Conservation (phyloP, 2,329 filamentous ascomycete species). For the Aureobasidium melanogenum region DNA sequence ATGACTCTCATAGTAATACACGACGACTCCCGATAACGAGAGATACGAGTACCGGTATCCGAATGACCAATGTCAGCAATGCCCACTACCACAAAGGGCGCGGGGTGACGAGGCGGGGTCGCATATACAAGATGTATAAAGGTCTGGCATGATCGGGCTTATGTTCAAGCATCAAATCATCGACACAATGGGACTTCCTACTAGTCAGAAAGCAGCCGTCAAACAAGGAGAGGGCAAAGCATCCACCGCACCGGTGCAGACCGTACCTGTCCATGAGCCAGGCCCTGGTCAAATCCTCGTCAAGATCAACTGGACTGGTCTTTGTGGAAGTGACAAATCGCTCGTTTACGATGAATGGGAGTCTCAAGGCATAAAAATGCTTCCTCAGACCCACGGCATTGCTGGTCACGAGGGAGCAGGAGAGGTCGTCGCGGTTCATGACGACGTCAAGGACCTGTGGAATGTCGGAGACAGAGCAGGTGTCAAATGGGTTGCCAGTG, state of each 20-base stretch:
- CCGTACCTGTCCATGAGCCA: conserved; percentile 23
- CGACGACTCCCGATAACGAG: not conserved
- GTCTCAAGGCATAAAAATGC: conserved; percentile 22
- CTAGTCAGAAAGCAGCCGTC: conserved; percentile 28
- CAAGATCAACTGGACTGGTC: conserved; percentile 28
- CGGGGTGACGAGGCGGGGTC: not conserved
- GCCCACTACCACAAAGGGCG: not conserved
- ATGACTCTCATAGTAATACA: not conserved
- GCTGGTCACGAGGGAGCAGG: conserved; percentile 25
- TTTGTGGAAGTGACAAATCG: conserved; percentile 28
- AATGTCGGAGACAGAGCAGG: conserved; percentile 23
- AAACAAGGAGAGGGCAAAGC: conserved; percentile 25
- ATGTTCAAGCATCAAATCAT: not conserved
- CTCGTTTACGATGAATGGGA: conserved; percentile 30
- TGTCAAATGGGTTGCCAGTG: conserved; percentile 25
- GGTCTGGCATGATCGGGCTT: not conserved
- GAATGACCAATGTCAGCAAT: not conserved
- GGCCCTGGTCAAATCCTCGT: conserved; percentile 27
- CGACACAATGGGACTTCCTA: conserved; percentile 2
- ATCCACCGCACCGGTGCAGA: conserved; percentile 23
- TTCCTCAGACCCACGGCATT: conserved; percentile 20
- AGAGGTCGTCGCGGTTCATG: conserved; percentile 21
- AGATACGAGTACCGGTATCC: not conserved
- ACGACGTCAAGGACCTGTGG: conserved; percentile 21
- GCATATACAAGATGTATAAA: not conserved